These are phyloP conservation scores for Lathyrus tuberosus DNA, from an alignment of 306 rosid genomes.

Conservation along the genomic window DNA sequence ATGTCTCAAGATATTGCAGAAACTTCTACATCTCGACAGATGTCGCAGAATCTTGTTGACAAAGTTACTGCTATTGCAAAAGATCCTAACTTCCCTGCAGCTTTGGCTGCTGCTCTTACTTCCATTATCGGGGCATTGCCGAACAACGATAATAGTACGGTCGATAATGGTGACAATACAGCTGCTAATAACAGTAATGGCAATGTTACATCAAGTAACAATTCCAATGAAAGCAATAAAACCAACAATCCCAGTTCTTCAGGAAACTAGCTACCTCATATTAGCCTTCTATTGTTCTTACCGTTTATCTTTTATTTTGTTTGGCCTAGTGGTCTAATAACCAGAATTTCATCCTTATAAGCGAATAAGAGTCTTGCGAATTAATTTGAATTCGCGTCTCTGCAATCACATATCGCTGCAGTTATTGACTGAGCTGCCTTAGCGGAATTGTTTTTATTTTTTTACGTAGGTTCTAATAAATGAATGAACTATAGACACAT, in stretches of 20 bases:
- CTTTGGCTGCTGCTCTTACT: constrained; percentile 73
- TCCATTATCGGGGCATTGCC: constrained; percentile 66
- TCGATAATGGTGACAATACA: constrained; percentile 33
- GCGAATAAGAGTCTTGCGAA: no score
- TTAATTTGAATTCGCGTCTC: no score
- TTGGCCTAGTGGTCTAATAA: background rate
- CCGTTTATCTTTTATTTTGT: background rate
- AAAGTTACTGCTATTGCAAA: constrained; percentile 66
- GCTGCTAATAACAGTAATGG: constrained; percentile 30
- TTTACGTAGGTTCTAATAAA: no score
- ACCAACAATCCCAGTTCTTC: constrained; percentile 41
- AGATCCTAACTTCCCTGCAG: constrained; percentile 73
- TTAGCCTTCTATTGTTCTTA: background rate
- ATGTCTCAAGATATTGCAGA: constrained; percentile 58
- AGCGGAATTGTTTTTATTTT: no score
- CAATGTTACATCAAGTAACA: constrained; percentile 28
- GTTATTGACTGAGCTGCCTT: no score
- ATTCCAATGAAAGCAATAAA: background rate
- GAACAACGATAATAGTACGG: constrained; percentile 29
- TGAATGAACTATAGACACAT: no score
- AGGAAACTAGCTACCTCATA: constrained; percentile 28
- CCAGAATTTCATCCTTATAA: no score
- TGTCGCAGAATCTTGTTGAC: constrained; percentile 49
- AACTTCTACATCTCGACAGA: constrained; percentile 34
- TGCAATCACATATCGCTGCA: no score